Base-by-base conservation (phyloP, 257 asterid species). In the Solanum piurae region DNA sequence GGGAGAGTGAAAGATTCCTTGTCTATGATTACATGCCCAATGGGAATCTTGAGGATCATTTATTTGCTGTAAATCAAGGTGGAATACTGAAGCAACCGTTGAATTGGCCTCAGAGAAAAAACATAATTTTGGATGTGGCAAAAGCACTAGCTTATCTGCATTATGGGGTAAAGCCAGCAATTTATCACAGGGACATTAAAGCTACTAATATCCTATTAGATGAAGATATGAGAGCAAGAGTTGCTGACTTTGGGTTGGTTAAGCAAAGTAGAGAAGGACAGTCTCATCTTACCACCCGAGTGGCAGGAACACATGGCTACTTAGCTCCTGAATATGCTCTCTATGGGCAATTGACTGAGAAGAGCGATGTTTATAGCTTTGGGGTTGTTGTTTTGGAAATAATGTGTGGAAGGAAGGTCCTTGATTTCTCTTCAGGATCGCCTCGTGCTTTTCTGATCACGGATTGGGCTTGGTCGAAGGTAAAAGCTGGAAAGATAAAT, bases 251-350 rank as follows among this genome's bases (percentile, higher is more conserved):
- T 55, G 99, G 98, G 86, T 87, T 95, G 88, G 98, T 95, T 1
- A 95, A 90, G 88, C 95, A 94, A 80, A 94, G 92, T 80, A 64
- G 92, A 86, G 98, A 95, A 90, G 98, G 98, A 85, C 93, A 94
- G 62, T 96, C 98, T 29, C 98, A 96, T 91, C 92, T 96, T 82
- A 95, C 99, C 3, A 95, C 98, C 3, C 90, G 98, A 52, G 98
- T 95, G 18, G 99, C 99, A 2, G 99, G 99, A 58, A 96, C 98
- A 1, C 98, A 94, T 23, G 99, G 99, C 12, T 96, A 96, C 86
- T 89, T 96, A 72, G 99, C 98, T 2, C 98, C 99, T 2, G 98
- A 96, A 84, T 96, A 94, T 25, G 99, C 99, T 21, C 94, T 96
- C 9, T 96, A 96, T 8, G 99, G 99, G 34, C 98, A 94, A 76